These are phyloP conservation scores for Hysterium pulicare DNA, from an alignment of 2,329 filamentous ascomycete genomes.

Conservation along the genomic window DNA sequence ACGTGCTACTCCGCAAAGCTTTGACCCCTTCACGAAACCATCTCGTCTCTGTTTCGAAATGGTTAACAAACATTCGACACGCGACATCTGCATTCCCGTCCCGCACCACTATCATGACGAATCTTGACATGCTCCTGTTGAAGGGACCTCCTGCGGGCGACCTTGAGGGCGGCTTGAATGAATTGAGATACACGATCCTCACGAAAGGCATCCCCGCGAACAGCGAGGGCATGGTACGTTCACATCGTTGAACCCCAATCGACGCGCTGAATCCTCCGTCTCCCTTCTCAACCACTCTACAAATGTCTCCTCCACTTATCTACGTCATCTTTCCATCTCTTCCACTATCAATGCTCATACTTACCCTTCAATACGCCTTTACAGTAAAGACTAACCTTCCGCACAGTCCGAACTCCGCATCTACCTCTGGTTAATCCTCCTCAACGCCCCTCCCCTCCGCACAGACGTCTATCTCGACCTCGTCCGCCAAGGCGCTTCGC, in stretches of 20 bases:
- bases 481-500: conserved; percentile 88
- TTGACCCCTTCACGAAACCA: too few relatives aligned
- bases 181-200: conserved; percentile 68
- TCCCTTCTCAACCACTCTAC: background rate
- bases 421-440: conserved; percentile 92
- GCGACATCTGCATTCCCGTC: too few relatives aligned
- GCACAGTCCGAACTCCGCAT: conserved; percentile 82
- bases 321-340: too few relatives aligned
- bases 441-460: conserved; percentile 78
- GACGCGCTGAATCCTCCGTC: conserved; percentile 2
- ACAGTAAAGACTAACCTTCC: too few relatives aligned
- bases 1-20: too few relatives aligned
- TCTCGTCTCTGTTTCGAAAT: too few relatives aligned
- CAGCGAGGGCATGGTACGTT: conserved; percentile 74
- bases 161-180: conserved; percentile 63
- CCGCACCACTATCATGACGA: conserved; percentile 30
- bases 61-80: too few relatives aligned
- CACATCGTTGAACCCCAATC: too few relatives aligned
- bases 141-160: conserved; percentile 76
- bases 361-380: too few relatives aligned
- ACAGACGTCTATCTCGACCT: conserved; percentile 88
- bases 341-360: too few relatives aligned
- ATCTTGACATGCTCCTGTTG: conserved; percentile 71
- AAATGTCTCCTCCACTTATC: background rate
- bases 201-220: conserved; percentile 74